phyloP scores from a whole-genome alignment of 257 asterid species.

The Cinchona pubescens region DNA sequence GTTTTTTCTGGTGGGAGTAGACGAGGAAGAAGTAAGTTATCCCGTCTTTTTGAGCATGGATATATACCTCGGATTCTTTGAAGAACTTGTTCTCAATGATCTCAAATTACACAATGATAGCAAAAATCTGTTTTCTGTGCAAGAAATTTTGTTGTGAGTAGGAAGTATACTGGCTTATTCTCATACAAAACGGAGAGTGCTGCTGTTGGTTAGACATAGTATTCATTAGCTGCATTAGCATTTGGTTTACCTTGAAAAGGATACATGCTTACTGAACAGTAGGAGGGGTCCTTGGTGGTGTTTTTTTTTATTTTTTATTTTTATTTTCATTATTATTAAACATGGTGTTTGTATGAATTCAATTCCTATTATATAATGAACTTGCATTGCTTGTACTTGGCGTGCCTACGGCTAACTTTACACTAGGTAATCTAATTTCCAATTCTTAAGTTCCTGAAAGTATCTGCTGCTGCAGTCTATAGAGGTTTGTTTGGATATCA shows the following conservation, averaged over 20 bases:
- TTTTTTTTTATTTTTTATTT: background rate
- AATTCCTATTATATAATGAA: background rate
- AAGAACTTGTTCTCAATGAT: background rate
- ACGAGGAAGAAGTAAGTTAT: constrained; percentile 85
- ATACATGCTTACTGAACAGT: background rate
- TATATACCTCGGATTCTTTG: background rate
- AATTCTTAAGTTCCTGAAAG: background rate
- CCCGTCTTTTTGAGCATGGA: constrained; percentile 7
- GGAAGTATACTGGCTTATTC: background rate
- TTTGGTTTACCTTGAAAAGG: background rate
- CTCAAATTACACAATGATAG: background rate
- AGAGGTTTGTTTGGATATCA: background rate
- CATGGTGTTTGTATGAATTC: background rate
- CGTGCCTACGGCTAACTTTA: background rate
- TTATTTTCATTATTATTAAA: background rate
- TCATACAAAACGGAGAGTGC: background rate
- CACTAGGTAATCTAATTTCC: background rate
- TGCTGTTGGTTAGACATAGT: background rate
- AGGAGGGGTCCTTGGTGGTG: background rate
- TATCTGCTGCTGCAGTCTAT: background rate
- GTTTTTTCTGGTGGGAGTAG: constrained; percentile 96
- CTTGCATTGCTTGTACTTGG: background rate
- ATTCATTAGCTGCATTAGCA: background rate
- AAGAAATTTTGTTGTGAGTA: background rate
- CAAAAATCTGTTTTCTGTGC: background rate